These are phyloP conservation scores for Fomitopsis pulvina DNA, from an alignment of 768 basidiomycete species.

Conservation along the genomic window DNA sequence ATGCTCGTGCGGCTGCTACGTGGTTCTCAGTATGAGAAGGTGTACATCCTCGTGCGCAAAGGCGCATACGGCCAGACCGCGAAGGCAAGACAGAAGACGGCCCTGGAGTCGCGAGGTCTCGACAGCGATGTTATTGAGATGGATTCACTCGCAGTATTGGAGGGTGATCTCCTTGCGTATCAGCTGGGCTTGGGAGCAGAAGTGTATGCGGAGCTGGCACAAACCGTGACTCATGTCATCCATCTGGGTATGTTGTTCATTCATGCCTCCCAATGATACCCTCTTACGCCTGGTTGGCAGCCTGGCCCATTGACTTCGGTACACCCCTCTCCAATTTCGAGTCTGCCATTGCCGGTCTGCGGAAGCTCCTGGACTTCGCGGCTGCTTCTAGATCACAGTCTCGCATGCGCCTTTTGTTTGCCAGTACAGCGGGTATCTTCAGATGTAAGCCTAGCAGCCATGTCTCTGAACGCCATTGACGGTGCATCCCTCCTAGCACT, in stretches of 20 bases:
- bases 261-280: not conserved
- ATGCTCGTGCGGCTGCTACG: slow-evolving; percentile 19
- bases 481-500: not conserved
- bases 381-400: not conserved
- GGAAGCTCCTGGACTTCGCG: slow-evolving; percentile 11
- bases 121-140: not conserved
- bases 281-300: not conserved
- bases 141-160: not conserved
- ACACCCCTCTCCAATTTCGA: slow-evolving; percentile 31
- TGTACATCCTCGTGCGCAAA: slow-evolving; percentile 17
- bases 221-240: slow-evolving; percentile 10
- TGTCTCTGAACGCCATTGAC: not conserved
- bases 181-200: not conserved
- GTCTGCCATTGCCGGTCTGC: slow-evolving; percentile 24
- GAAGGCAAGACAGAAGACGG: not conserved
- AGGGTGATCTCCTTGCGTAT: not conserved
- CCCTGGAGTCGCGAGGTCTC: not conserved
- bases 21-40: slow-evolving; percentile 9
- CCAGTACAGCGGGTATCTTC: slow-evolving; percentile 7
- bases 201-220: not conserved
- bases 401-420: slow-evolving; percentile 19
- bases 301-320: slow-evolving; percentile 38
- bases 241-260: slow-evolving; percentile 25
- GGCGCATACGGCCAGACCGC: not conserved
- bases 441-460: not conserved